Base-by-base conservation (phyloP, 805 yeast species). In the Maudiozyma turicensis region DNA sequence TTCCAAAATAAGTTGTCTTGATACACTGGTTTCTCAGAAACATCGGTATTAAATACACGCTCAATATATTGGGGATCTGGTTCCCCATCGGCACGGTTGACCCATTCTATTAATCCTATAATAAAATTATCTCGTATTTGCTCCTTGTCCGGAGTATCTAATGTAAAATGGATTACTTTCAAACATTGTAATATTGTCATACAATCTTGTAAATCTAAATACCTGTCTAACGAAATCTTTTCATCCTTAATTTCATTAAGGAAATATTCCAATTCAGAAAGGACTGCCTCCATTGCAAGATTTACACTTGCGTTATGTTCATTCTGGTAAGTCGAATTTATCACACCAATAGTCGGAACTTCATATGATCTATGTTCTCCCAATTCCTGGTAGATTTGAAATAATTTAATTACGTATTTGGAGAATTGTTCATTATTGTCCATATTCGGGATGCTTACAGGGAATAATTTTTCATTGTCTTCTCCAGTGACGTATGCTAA, bases 71-170 rank as follows among this genome's bases (percentile, higher is more conserved):
- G 77, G 15, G 70, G 70, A 50, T 74, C 78, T 1, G 90, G 90
- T 54, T 78, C 77, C 5, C 82, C 80, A 59, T 84, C 86, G 32
- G 82, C 80, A 49, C 78, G 72, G 58, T 85, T 85, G 29, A 82
- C 70, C 93, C 93, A 85, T 44, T 71, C 73, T 13, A 74, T 64
- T 35, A 81, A 63, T 39, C 72, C 59, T 44, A 70, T 69, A 32
- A 81, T 73, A 53, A 70, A 69, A 45, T 62, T 68, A 8, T 40
- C 40, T 49, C 61, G 55, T 43, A 65, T 59, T 14, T 71, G 69
- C 1, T 71, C 58, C 28, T 52, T 53, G 9, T 58, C 58, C 63
- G 63, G 26, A 69, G 69, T 3, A 38, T 59, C 65, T 13, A 49
- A 26, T 8, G 61, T 59, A 45, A 61, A 65, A 55, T 72, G 69